Base-by-base conservation (phyloP, 768 basidiomycete species). In the Amanita polypyramis region DNA sequence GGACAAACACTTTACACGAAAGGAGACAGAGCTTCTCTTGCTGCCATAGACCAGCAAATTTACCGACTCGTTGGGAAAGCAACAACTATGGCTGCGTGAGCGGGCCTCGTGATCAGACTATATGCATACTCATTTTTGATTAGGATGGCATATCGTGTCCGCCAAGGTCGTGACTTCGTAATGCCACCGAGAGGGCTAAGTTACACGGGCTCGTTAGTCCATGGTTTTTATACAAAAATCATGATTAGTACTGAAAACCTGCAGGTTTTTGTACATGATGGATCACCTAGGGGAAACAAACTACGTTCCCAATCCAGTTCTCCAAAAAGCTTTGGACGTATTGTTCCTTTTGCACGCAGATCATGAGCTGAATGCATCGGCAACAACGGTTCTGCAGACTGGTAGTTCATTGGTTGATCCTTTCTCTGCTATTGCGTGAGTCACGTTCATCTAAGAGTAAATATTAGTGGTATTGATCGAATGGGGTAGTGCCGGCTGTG, bases 71-170 rank as follows among this genome's bases (percentile, higher is more conserved):
- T 92, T 45, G 91, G 92, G 36, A 94, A 93, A 60, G 82, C 85
- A 7, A 90, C 85, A 4, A 91, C 89, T 0, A 70, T 94, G 34
- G 91, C 91, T 52, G 89, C 91, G 77, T 87, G 53, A 41, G 81
- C 68, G 23, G 23, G 43, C 36, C 40, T 23, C 23, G 30, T 43
- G n/a, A 36, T 2, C 47, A 47, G 32, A 15, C 4, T 2, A 30
- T 39, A 17, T 38, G 21, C 7, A 27, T 45, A 49, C 32, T 51
- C 29, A 50, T 33, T 32, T n/a, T 44, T 41, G 8, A 49, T 15
- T 57, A 86, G 85, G 2, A 93, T 94, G 90, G 91, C 92, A 0
- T 95, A 93, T 62, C 88, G 92, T 25, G 77, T 94, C 29, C 83
- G 92, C 34, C 89, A 91, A 68, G 92, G 92, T 30, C 76, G 92